Conservation (phyloP, 805 yeast species). For the Candida verbasci region DNA sequence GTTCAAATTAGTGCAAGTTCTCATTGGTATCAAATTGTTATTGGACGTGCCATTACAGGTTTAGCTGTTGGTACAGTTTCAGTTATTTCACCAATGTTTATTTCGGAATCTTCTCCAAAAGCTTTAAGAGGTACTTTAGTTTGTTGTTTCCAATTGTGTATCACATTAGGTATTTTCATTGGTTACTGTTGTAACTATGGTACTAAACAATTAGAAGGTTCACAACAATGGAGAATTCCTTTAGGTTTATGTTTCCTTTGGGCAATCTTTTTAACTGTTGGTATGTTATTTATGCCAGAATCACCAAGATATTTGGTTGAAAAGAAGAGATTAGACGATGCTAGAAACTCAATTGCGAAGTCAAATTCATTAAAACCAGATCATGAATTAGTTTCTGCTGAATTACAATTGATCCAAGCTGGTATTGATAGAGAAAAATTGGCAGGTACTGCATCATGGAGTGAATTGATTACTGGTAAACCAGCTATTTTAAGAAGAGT, state of each 20-base stretch:
- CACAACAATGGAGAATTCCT: slow-evolving; percentile 67
- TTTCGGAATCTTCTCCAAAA: slow-evolving; percentile 68
- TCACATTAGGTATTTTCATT: slow-evolving; percentile 65
- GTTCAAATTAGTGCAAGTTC: slow-evolving; percentile 53
- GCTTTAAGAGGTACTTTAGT: slow-evolving; percentile 68
- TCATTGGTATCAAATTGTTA: slow-evolving; percentile 59
- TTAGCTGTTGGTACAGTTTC: slow-evolving; percentile 70
- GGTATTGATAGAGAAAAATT: slow-evolving; percentile 57
- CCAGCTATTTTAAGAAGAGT: slow-evolving; percentile 59
- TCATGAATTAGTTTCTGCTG: slow-evolving; percentile 50
- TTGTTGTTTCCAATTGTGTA: slow-evolving; percentile 64
- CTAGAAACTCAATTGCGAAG: slow-evolving; percentile 49
- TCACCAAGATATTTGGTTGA: slow-evolving; percentile 63
- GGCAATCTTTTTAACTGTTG: slow-evolving; percentile 47
- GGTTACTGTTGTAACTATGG: slow-evolving; percentile 69
- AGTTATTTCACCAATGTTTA: slow-evolving; percentile 61
- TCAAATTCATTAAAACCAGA: slow-evolving; percentile 55
- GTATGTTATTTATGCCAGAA: slow-evolving; percentile 62
- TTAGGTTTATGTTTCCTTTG: slow-evolving; percentile 51
- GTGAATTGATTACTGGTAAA: slow-evolving; percentile 56
- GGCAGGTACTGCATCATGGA: slow-evolving; percentile 66
- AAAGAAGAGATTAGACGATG: slow-evolving; percentile 47
- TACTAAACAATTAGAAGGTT: slow-evolving; percentile 44
- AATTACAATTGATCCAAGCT: slow-evolving; percentile 51
- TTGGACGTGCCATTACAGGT: slow-evolving; percentile 66